Evolutionary conservation across 2,329 filamentous ascomycete species (phyloP), one percentile per base, ranked within the genome.

Genomic region (Pochonia chlamydosporia): DNA sequence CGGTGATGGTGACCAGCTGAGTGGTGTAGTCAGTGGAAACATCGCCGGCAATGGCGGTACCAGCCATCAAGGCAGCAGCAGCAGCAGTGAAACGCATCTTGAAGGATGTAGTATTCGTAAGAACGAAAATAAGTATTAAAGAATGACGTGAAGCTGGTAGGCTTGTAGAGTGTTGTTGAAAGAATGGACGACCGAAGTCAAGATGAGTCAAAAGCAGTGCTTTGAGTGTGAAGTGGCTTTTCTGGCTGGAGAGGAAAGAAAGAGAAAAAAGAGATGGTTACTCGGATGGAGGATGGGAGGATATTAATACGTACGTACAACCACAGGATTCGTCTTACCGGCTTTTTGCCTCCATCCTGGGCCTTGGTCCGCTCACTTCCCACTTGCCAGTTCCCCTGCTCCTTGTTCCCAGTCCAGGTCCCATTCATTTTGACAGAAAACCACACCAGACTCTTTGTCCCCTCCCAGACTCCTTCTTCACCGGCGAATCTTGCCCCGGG

Each of bases 71-170:
- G 53, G 54, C 54, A 28, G 51, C 20, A 43, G 51, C 51, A 63
- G 73, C 69, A 62, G 72, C 58, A 59, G 75, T 61, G 76, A 81
- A 81, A 78, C 76, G 76, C 79, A 83, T 83, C 61, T 81, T 82
- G 78, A 72, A 57, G 54, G 65, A 61, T 61, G 54, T 44, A 56
- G 56, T 49, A 54, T 62, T 61, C 55, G 50, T 54, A 59, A 59
- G 62, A 58, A 59, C 56, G 59, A 54, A 61, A 54, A 52, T 46
- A 50, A 53, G 61, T 51, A 53, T 54, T 55, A 61, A 57, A 56
- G 61, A 66, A 62, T 61, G 64, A 63, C 49, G 59, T 13, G 18
- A 37, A 50, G 63, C 49, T 59, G 48, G 52, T 63, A 63, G 62
- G 58, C 52, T 63, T 63, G 47, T 65, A 57, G 54, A 47, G 48